Evolutionary conservation across 176 grass and related monocot genomes (phyloP), one percentile per base, ranked within the genome.

Genomic region (Stipa capillata): DNA sequence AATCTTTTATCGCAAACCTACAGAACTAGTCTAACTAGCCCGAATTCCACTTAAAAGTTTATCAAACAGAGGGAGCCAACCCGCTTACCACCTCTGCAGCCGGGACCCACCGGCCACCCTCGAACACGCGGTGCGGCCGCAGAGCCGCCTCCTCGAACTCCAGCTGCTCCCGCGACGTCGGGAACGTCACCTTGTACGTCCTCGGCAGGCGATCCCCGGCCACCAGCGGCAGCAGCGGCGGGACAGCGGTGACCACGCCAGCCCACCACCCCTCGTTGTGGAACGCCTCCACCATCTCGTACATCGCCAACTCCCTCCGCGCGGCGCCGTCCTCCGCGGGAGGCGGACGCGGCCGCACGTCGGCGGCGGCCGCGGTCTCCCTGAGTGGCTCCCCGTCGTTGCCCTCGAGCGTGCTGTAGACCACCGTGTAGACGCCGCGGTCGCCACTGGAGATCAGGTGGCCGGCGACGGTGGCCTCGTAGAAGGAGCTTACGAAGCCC

Each of bases 181-280:
- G 91, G 57, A 97, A 92, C n/a, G 79, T 79, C 8, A 97, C 94
- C 2, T n/a, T 53, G 66, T 88, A 97, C 23, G 34, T 3, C 29
- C 44, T 58, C 14, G 2, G 43, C 11, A 8, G 17, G 16, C 35
- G 43, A 23, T 31, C 57, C 3, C 17, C 64, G 10, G 10, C 42
- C 4, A 9, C 44, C 11, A 39, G 24, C 36, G 41, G 23, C 21
- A 16, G 6, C 24, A 27, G 8, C 39, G 51, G 57, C 49, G 45
- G 51, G n/a, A n/a, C n/a, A n/a, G n/a, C n/a, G n/a, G n/a, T n/a
- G 42, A 70, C 67, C 15, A 70, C 67, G 25, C 67, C 67, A 42
- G 42, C 67, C 67, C 67, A 70, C 67, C 67, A 70, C 8, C 67
- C 42, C 7, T 69, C 66, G 41, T 47, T 69, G 66, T 47, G 41